phyloP scores from a whole-genome alignment of 371 early-diverging fungal genomes.

The Dipsacomyces acuminosporus region DNA sequence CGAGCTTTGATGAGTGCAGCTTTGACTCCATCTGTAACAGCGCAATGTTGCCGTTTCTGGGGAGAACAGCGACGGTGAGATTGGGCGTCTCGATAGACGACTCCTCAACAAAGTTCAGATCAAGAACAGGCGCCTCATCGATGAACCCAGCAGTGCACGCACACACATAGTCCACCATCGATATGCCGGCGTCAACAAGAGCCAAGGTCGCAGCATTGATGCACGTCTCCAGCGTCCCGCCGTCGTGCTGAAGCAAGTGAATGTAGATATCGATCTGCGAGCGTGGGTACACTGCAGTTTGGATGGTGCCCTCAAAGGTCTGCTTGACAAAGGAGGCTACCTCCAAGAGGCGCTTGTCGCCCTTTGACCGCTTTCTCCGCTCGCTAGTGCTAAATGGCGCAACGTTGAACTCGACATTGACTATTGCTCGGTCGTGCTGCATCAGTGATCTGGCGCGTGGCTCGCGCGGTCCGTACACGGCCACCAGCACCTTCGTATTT shows the following conservation, averaged over 20 bases:
- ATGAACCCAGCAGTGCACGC: constrained; percentile 93
- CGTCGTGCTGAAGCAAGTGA: constrained; percentile 89
- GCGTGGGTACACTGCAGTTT: constrained; percentile 67
- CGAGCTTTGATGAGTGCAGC: constrained; percentile 77
- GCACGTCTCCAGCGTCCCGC: constrained; percentile 79
- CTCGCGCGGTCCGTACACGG: constrained; percentile 94
- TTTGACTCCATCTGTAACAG: constrained; percentile 78
- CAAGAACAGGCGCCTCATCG: constrained; percentile 76
- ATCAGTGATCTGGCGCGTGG: constrained; percentile 57
- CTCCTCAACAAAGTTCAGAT: constrained; percentile 88
- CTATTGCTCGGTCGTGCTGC: constrained; percentile 71
- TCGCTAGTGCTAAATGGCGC: constrained; percentile 91
- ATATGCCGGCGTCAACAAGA: constrained; percentile 93
- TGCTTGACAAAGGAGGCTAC: constrained; percentile 77
- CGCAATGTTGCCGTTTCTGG: constrained; percentile 77
- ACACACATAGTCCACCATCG: constrained; percentile 92
- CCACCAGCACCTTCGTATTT: constrained; percentile 88
- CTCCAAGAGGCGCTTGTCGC: constrained; percentile 88
- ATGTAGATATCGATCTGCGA: constrained; percentile 90
- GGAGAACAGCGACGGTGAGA: constrained; percentile 83
- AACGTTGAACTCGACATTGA: constrained; percentile 86
- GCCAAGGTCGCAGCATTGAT: constrained; percentile 94
- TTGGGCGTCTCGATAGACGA: constrained; percentile 74
- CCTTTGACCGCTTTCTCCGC: constrained; percentile 71
- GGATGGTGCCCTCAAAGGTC: constrained; percentile 88